These are phyloP conservation scores for Actinomucor elegans DNA, from an alignment of 371 early-diverging fungal species.

Conservation along the genomic window DNA sequence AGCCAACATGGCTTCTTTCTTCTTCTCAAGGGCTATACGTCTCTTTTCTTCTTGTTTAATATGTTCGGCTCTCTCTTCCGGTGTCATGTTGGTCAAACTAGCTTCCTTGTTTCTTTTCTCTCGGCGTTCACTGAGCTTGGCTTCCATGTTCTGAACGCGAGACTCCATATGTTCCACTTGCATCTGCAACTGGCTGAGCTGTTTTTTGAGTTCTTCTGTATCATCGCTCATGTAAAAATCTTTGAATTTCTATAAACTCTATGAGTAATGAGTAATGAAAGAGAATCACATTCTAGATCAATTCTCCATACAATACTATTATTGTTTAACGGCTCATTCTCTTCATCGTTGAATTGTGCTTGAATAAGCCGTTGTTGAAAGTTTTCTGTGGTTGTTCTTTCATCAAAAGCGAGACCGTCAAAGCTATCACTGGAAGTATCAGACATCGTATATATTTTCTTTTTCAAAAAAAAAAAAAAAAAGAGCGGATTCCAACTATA, in stretches of 20 bases:
- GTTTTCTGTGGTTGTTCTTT: conserved; percentile 20
- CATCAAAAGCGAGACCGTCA: conserved; percentile 17
- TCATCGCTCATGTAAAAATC: conserved; percentile 3
- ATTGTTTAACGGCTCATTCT: conserved; percentile 21
- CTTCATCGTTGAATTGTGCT: conserved; percentile 17
- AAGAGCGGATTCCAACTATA: too few species aligned
- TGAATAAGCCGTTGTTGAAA: conserved; percentile 30
- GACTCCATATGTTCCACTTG: conserved; percentile 19
- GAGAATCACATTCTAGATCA: too few species aligned
- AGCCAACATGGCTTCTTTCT: background rate
- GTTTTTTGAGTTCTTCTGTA: conserved; percentile 13
- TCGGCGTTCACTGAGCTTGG: conserved; percentile 14
- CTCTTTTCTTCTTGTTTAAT: conserved; percentile 15
- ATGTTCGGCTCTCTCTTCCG: conserved; percentile 34
- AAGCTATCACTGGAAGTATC: conserved; percentile 2
- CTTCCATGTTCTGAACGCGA: conserved; percentile 13
- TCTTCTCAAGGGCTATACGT: background rate
- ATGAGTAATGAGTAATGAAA: background rate
- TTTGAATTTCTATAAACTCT: background rate
- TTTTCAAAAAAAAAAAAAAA: too few species aligned
- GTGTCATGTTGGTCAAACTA: conserved; percentile 31
- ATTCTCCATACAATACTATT: background rate
- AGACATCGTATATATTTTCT: too few species aligned
- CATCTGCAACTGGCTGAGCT: background rate
- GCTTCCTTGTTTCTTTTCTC: conserved; percentile 26